These are phyloP conservation scores for Leccinum olivaceopallidum DNA, from an alignment of 768 basidiomycete species.

Conservation along the genomic window DNA sequence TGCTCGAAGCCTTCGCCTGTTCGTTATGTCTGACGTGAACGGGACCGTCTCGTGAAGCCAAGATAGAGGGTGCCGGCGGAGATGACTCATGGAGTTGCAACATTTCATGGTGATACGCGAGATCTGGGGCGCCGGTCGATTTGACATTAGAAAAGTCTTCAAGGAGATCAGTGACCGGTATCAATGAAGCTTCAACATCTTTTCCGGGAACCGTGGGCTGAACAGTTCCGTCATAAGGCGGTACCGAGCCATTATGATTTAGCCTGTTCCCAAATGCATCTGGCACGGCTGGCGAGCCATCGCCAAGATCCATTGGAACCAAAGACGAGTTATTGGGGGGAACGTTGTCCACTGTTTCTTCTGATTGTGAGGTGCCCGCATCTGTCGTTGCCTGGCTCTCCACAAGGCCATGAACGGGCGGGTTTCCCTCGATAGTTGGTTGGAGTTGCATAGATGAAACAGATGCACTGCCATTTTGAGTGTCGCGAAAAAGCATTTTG, in stretches of 20 bases:
- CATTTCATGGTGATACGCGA: background rate
- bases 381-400: background rate
- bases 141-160: background rate
- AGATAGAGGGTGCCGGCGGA: background rate
- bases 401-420: background rate
- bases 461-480: conserved; percentile 1
- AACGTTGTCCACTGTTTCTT: conserved; percentile 2
- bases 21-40: background rate
- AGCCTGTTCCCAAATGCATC: background rate
- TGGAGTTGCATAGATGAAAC: conserved; percentile 1
- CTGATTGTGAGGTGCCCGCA: conserved; percentile 2
- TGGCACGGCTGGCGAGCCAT: background rate
- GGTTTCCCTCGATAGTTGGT: background rate
- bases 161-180: background rate
- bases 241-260: background rate
- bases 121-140: background rate
- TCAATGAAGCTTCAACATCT: background rate
- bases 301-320: background rate
- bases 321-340: background rate
- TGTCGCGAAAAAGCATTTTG: background rate
- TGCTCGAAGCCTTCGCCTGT: background rate
- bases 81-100: background rate
- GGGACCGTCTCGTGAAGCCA: background rate
- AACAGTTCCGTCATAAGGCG: background rate
- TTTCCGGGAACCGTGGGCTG: background rate